phyloP scores from a whole-genome alignment of 148 eudicot species.

The Fagopyrum tataricum region DNA sequence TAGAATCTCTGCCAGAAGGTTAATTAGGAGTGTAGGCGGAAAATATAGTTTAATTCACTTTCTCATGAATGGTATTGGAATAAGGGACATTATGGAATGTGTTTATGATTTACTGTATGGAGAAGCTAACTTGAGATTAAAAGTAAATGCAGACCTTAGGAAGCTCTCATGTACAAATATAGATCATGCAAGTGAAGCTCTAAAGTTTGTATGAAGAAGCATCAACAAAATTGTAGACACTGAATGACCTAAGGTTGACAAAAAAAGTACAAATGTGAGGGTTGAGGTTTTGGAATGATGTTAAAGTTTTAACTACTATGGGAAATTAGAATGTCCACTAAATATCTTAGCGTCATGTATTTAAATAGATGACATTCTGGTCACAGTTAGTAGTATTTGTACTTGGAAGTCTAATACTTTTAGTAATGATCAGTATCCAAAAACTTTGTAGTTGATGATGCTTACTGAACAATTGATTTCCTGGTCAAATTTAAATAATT shows the following conservation, averaged over 20 bases:
- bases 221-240: background rate
- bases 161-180: background rate
- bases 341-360: background rate
- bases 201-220: background rate
- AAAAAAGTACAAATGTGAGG: too few relatives aligned
- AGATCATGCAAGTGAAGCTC: background rate
- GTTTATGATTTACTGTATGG: background rate
- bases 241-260: too few relatives aligned
- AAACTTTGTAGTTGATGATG: background rate
- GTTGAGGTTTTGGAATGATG: background rate
- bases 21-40: background rate
- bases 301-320: background rate
- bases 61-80: background rate
- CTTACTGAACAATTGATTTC: background rate
- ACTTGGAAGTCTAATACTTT: background rate
- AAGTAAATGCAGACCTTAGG: background rate
- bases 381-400: background rate
- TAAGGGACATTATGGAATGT: background rate
- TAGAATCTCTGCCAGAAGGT: background rate
- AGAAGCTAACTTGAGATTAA: background rate
- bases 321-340: background rate
- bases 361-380: background rate
- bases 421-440: background rate
- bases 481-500: background rate
- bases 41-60: background rate